phyloP scores from a whole-genome alignment of 2,329 filamentous ascomycete genomes.

The Triangularia verruculosa region DNA sequence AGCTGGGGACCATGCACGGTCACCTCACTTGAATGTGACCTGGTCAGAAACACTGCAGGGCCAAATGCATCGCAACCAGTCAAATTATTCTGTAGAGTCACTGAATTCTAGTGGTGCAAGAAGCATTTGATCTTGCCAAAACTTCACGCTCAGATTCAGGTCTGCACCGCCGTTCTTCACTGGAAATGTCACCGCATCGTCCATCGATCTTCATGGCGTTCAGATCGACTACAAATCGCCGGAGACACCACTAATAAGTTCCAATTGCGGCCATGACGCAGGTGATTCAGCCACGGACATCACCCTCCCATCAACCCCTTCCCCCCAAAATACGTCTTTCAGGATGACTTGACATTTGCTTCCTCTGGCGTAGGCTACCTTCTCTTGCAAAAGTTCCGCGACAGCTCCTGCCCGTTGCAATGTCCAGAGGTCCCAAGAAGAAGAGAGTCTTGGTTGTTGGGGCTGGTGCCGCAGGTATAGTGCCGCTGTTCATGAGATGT shows the following conservation, averaged over 20 bases:
- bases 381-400: not conserved
- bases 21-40: too few species aligned
- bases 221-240: not conserved
- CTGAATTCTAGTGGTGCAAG: too few species aligned
- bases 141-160: not conserved
- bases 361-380: not conserved
- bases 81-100: too few species aligned
- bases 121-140: too few species aligned
- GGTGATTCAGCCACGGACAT: not conserved
- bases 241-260: not conserved
- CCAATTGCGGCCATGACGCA: not conserved
- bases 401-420: not conserved
- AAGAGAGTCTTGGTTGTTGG: slow-evolving; percentile 42
- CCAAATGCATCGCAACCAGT: too few species aligned
- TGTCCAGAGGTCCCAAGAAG: slow-evolving; percentile 16
- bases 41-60: too few species aligned
- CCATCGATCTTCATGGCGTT: not conserved
- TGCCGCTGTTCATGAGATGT: not conserved
- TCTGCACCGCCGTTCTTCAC: not conserved
- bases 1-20: too few species aligned
- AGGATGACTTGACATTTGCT: not conserved
- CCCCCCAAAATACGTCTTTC: not conserved
- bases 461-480: slow-evolving; percentile 40
- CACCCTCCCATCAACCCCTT: not conserved
- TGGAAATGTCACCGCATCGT: not conserved